Evolutionary conservation across 129 eudicot species (phyloP), one percentile per base, ranked within the genome.

Genomic region (Chrysanthemum seticuspe): DNA sequence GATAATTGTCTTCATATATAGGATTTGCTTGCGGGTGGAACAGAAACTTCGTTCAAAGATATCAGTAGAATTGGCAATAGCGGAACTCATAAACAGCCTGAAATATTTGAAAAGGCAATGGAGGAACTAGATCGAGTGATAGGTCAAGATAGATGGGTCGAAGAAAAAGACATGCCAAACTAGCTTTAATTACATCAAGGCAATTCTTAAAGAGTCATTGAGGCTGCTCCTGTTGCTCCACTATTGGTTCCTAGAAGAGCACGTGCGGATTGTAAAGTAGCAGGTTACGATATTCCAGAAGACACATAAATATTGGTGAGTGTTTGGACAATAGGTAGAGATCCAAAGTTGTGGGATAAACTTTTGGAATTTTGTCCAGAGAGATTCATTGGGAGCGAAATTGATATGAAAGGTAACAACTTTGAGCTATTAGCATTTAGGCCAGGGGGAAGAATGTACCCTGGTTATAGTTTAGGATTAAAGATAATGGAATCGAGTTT

Each of bases 21-120:
- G 49, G 49, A 62, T 15, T 62, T 62, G 49, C 49, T 62, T 29
- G 47, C 16, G 1, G n/a, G 64, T 59, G 64, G 63, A 59, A 62
- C 67, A 31, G 21, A 62, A 29, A 29, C 10, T n/a, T n/a, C n/a
- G n/a, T 31, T 31, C 67, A 27, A 3, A 48, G 3, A n/a, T 62
- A 12, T 11, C 67, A 31, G 67, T 62, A 5, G 67, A 62, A 31
- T 62, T 49, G 67, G 67, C 47, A 6, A 13, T 62, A 7, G 67
- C 67, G 0, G 48, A 59, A 59, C 64, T 59, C 13, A 11, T 59
- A 62, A 34, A 19, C 15, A 62, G 2, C 48, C 48, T 27, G 16
- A 62, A 12, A 3, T 11, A 31, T 5, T 62, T 13, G 48, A 13
- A 29, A 62, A 62, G 48, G 67, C 47, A 2, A 62, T 21, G 0